Percentiles rank a stretch among this genome's conserved stretches.
These are phyloP conservation scores for Mucor plumbeus DNA, from an alignment of 371 early-diverging fungal genomes.

Conservation along the genomic window DNA sequence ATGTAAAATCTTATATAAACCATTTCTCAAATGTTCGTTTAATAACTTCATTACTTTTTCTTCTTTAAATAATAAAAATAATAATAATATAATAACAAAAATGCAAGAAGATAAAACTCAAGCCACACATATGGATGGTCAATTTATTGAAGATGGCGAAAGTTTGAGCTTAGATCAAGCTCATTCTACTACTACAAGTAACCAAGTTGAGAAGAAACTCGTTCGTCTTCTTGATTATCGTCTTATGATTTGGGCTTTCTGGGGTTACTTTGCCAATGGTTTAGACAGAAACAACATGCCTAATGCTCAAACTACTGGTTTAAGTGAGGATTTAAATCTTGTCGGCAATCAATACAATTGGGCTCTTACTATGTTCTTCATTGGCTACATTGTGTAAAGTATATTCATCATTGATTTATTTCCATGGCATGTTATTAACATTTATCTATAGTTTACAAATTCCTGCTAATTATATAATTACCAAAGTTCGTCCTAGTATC, in stretches of 20 bases:
- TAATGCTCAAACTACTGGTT: constrained; percentile 55
- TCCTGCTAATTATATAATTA: constrained; percentile 55
- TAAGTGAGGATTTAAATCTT: constrained; percentile 57
- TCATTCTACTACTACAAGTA: constrained; percentile 9
- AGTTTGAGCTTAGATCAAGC: constrained; percentile 13
- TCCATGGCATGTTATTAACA: neutral
- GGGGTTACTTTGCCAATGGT: constrained; percentile 75
- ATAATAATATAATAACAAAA: constrained; percentile 2
- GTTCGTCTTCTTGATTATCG: constrained; percentile 72
- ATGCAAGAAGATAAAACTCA: constrained; percentile 11
- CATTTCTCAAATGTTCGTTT: neutral
- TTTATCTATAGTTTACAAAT: constrained; percentile 38
- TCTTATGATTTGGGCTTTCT: constrained; percentile 70
- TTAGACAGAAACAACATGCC: constrained; percentile 82
- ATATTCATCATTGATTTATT: neutral
- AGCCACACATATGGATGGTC: constrained; percentile 2
- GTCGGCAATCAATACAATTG: constrained; percentile 57
- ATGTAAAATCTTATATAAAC: neutral
- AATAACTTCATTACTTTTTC: constrained; percentile 2
- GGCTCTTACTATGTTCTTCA: constrained; percentile 71
- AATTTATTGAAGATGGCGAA: constrained; percentile 14
- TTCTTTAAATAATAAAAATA: no score
- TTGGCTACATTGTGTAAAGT: constrained; percentile 75
- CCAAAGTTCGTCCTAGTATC: constrained; percentile 55
- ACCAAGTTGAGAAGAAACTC: constrained; percentile 45